These are phyloP conservation scores for Pyracantha coccinea DNA, from an alignment of 331 rosid genomes.

Conservation along the genomic window DNA sequence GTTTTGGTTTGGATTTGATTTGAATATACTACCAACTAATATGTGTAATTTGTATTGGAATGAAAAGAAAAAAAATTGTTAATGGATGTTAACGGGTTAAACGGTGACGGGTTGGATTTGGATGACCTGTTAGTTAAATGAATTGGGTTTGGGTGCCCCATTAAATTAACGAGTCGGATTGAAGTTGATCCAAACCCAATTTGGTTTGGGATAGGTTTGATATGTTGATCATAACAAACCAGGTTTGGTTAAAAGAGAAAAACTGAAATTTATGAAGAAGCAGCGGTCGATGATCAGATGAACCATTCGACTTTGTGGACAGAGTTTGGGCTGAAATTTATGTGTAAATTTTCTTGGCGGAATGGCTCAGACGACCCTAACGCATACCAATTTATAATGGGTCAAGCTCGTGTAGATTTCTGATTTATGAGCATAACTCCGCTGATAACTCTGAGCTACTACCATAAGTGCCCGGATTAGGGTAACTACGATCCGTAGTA, in stretches of 20 bases:
- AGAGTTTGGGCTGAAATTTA: not conserved
- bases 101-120: too few relatives aligned
- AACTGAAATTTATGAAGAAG: not conserved
- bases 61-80: too few relatives aligned
- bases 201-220: not conserved
- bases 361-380: not conserved
- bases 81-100: too few relatives aligned
- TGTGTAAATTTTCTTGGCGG: not conserved
- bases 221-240: not conserved
- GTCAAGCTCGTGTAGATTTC: not conserved
- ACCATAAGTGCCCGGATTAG: not conserved
- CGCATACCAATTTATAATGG: not conserved
- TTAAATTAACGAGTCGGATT: too few relatives aligned
- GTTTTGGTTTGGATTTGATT: too few relatives aligned
- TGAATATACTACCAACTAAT: too few relatives aligned
- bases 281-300: not conserved
- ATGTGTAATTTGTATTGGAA: too few relatives aligned
- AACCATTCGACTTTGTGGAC: not conserved
- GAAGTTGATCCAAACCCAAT: too few relatives aligned
- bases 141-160: too few relatives aligned
- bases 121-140: too few relatives aligned
- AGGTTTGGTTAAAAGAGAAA: not conserved
- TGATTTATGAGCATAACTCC: not conserved
- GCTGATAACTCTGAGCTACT: not conserved
- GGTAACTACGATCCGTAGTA: not conserved